Percentiles rank a stretch among this genome's conserved stretches.
Conservation (phyloP, 495 filamentous ascomycete genomes). For the Neurospora intermedia region DNA sequence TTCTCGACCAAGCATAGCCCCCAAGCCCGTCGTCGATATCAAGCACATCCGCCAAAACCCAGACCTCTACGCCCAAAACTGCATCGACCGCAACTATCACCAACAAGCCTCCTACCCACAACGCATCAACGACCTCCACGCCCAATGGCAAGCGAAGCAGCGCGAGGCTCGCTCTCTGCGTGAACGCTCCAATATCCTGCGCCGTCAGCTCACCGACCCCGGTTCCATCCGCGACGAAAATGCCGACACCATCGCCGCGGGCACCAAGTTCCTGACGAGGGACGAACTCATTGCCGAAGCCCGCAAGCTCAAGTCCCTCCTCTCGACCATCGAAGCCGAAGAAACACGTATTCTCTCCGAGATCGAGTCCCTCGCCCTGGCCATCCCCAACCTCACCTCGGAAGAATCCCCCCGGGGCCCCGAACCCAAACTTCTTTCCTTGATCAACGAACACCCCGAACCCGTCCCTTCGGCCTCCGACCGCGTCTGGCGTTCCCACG, state of each 20-base stretch:
- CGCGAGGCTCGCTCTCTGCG: conserved; percentile 43
- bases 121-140: conserved; percentile 58
- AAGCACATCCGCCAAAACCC: conserved; percentile 81
- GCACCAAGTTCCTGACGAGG: conserved; percentile 22
- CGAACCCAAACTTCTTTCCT: conserved; percentile 42
- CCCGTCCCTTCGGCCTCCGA: conserved; percentile 38
- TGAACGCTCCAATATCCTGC: conserved; percentile 45
- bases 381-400: conserved; percentile 81
- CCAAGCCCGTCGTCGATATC: conserved; percentile 68
- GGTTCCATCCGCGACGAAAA: conserved; percentile 25
- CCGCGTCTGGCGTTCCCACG: conserved; percentile 55
- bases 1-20: conserved; percentile 53
- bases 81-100: conserved; percentile 73
- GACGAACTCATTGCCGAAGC: conserved; percentile 54
- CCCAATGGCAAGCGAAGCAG: conserved; percentile 51
- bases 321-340: conserved; percentile 46
- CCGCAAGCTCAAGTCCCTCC: conserved; percentile 52
- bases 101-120: conserved; percentile 52
- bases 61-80: conserved; percentile 70
- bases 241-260: conserved; percentile 14
- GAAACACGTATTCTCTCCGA: conserved; percentile 51
- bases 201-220: conserved; percentile 37
- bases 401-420: conserved; percentile 61
- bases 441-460: conserved; percentile 67
- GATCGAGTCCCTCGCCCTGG: conserved; percentile 62